Percentiles rank a stretch among this genome's conserved stretches.
Conservation (phyloP, 768 basidiomycete genomes). For the Lactifluus piperatus region DNA sequence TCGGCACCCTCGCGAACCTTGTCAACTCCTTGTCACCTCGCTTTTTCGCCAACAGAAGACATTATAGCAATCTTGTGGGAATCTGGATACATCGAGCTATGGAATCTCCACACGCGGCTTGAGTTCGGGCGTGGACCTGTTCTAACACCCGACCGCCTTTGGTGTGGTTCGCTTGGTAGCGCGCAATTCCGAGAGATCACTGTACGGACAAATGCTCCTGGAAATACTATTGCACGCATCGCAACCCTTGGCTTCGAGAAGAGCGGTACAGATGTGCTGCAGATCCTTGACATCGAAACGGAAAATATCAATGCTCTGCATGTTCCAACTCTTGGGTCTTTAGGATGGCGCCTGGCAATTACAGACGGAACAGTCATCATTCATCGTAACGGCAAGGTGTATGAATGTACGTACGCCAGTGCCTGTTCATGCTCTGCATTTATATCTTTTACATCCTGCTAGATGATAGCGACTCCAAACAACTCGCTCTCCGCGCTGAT, state of each 20-base stretch:
- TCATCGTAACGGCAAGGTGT: slow-evolving; percentile 14
- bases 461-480: slow-evolving; percentile 1
- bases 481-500: slow-evolving; percentile 1
- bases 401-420: slow-evolving; percentile 15
- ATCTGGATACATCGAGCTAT: slow-evolving; percentile 57
- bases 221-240: background rate
- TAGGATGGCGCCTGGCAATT: slow-evolving; percentile 28
- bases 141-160: slow-evolving; percentile 47
- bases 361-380: background rate
- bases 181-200: slow-evolving; percentile 16
- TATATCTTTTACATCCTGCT: background rate
- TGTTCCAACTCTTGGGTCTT: slow-evolving; percentile 3
- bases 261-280: slow-evolving; percentile 4
- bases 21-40: slow-evolving; percentile 51
- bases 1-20: slow-evolving; percentile 42
- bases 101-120: slow-evolving; percentile 57
- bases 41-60: slow-evolving; percentile 52
- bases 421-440: background rate
- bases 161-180: slow-evolving; percentile 16
- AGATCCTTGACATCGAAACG: slow-evolving; percentile 2
- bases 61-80: slow-evolving; percentile 62
- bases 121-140: slow-evolving; percentile 47
- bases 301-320: background rate
- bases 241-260: slow-evolving; percentile 10
- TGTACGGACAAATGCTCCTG: background rate